These are phyloP conservation scores for Cyclotella cryptica DNA, from an alignment of 108 stramenopile genomes.

Conservation along the genomic window DNA sequence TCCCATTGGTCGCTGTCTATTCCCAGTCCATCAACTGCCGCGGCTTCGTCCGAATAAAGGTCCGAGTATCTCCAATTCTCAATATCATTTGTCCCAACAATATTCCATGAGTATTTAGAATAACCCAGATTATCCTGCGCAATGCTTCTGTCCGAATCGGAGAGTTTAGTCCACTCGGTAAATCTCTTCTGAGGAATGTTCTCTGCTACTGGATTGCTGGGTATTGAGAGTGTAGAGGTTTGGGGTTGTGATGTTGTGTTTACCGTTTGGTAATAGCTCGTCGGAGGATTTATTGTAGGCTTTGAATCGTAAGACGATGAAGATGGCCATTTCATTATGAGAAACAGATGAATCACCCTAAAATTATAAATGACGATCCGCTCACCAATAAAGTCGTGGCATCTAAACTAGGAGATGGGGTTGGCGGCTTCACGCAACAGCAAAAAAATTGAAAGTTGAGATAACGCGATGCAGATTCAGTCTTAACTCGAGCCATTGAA, in stretches of 20 bases:
- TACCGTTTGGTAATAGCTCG: too few relatives aligned
- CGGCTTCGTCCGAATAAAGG: not conserved
- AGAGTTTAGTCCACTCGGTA: conserved; percentile 19
- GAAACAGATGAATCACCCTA: too few relatives aligned
- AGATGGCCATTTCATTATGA: too few relatives aligned
- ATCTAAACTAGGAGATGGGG: too few relatives aligned
- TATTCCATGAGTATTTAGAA: conserved; percentile 19
- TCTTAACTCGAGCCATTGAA: not conserved
- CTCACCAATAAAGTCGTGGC: not conserved
- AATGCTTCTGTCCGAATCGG: not conserved
- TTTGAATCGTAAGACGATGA: not conserved
- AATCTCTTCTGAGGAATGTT: conserved; percentile 21
- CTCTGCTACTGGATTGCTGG: conserved; percentile 2
- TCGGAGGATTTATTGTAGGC: too few relatives aligned
- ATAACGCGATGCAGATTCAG: not conserved
- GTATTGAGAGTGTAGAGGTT: not conserved
- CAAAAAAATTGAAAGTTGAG: not conserved
- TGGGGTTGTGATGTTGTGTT: not conserved
- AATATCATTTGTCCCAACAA: conserved; percentile 9
- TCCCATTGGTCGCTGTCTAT: conserved; percentile 26
- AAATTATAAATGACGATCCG: too few relatives aligned
- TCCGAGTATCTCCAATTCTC: conserved; percentile 20
- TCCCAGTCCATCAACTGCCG: conserved; percentile 3
- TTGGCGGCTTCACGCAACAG: not conserved
- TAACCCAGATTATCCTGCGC: conserved; percentile 19